Evolutionary conservation across 495 filamentous ascomycete species (phyloP).

Genomic region (Hypoxylon subgilvum): DNA sequence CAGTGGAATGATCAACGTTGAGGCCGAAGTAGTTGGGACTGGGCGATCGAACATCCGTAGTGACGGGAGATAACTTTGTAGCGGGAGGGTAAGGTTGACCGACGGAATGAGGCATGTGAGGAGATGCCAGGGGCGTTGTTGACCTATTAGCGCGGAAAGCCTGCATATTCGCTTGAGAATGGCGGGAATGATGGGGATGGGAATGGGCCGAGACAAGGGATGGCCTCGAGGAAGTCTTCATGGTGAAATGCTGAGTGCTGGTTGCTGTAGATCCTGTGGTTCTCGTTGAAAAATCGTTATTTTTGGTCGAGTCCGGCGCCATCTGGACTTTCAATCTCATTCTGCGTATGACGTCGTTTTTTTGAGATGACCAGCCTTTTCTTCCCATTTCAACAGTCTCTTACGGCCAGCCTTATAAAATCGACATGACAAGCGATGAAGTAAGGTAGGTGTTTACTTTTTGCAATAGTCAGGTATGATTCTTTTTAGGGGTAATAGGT

Average conservation of each 20-base stretch:
- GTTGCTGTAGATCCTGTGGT: neutral
- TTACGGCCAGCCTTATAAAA: constrained; percentile 27
- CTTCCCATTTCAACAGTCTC: constrained; percentile 29
- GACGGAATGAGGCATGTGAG: constrained; percentile 50
- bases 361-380: constrained; percentile 25
- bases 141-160: constrained; percentile 45
- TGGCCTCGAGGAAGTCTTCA: constrained; percentile 56
- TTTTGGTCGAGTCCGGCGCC: constrained; percentile 40
- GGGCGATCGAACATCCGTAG: constrained; percentile 52
- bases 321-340: constrained; percentile 33
- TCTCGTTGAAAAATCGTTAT: constrained; percentile 41
- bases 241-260: constrained; percentile 47
- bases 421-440: constrained; percentile 20
- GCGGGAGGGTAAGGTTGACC: constrained; percentile 49
- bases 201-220: constrained; percentile 43
- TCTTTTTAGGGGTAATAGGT: constrained; percentile 5
- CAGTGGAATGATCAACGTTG: constrained; percentile 60
- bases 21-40: constrained; percentile 88
- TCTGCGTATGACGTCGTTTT: constrained; percentile 39
- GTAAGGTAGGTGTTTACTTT: no score
- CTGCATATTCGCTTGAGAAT: constrained; percentile 50
- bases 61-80: constrained; percentile 41
- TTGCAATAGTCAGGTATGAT: constrained; percentile 5
- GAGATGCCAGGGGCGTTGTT: constrained; percentile 53
- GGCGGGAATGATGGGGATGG: constrained; percentile 44